phyloP scores from a whole-genome alignment of 1,284 basidiomycete species.

The Vanrija humicola region DNA sequence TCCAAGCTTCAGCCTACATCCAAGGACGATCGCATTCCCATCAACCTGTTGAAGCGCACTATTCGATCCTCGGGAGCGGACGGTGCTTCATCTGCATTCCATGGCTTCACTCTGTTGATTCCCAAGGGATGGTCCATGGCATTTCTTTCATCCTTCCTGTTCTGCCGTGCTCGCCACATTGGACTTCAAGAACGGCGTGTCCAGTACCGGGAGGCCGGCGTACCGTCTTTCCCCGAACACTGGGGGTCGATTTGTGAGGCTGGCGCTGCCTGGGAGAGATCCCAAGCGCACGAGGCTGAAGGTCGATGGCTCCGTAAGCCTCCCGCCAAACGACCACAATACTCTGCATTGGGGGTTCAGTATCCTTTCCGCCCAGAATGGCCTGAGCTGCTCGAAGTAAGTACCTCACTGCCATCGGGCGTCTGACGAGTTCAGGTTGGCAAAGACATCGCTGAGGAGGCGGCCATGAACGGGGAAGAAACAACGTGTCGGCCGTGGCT shows the following conservation, averaged over 20 bases:
- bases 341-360: slow-evolving; percentile 59
- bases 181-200: slow-evolving; percentile 73
- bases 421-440: background rate
- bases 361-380: slow-evolving; percentile 75
- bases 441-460: slow-evolving; percentile 19
- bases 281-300: slow-evolving; percentile 54
- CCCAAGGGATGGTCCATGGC: slow-evolving; percentile 85
- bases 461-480: slow-evolving; percentile 38
- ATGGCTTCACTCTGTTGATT: slow-evolving; percentile 79
- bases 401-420: background rate
- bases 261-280: slow-evolving; percentile 55
- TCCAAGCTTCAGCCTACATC: slow-evolving; percentile 60
- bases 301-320: slow-evolving; percentile 73
- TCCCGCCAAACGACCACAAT: slow-evolving; percentile 75
- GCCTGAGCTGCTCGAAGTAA: slow-evolving; percentile 56
- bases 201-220: slow-evolving; percentile 73
- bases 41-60: slow-evolving; percentile 75
- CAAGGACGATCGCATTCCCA: slow-evolving; percentile 74
- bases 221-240: slow-evolving; percentile 73
- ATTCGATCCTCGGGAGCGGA: slow-evolving; percentile 42
- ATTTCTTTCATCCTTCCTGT: slow-evolving; percentile 72
- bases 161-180: slow-evolving; percentile 72
- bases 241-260: slow-evolving; percentile 58
- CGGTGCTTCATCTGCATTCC: slow-evolving; percentile 48
- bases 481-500: slow-evolving; percentile 57